These are phyloP conservation scores for Penicillium sp. DNA, from an alignment of 2,329 filamentous ascomycete species.

Conservation along the genomic window DNA sequence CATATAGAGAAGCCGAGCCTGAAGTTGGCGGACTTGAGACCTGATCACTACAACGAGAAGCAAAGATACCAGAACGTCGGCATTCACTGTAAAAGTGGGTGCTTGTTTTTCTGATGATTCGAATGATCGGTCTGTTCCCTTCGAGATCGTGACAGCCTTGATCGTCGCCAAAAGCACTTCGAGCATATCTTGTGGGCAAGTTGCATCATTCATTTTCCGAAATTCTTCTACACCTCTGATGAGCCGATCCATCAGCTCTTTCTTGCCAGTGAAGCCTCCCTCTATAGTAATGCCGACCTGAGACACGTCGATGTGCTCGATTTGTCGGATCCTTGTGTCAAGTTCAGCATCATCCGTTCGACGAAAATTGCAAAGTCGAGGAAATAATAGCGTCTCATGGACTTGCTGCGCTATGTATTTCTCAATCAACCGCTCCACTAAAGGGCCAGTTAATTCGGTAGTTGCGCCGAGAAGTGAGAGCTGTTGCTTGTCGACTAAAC, in stretches of 20 bases:
- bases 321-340: slow-evolving; percentile 84
- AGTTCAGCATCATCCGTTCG: slow-evolving; percentile 80
- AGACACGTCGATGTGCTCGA: slow-evolving; percentile 89
- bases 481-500: slow-evolving; percentile 92
- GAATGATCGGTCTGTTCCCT: slow-evolving; percentile 37
- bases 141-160: slow-evolving; percentile 72
- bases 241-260: slow-evolving; percentile 73
- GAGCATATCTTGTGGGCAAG: slow-evolving; percentile 85
- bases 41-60: slow-evolving; percentile 89
- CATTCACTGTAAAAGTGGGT: slow-evolving; percentile 65
- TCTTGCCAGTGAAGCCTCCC: slow-evolving; percentile 71
- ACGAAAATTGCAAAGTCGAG: slow-evolving; percentile 72
- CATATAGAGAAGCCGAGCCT: slow-evolving; percentile 89
- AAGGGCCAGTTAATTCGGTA: slow-evolving; percentile 84
- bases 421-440: slow-evolving; percentile 92
- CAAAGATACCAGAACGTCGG: slow-evolving; percentile 88
- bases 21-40: slow-evolving; percentile 79
- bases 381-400: slow-evolving; percentile 78
- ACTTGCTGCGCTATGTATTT: slow-evolving; percentile 91
- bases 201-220: slow-evolving; percentile 72
- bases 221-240: slow-evolving; percentile 82
- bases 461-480: slow-evolving; percentile 86
- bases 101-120: slow-evolving; percentile 51
- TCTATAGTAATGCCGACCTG: slow-evolving; percentile 88
- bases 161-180: slow-evolving; percentile 73